Evolutionary conservation across 2,329 filamentous ascomycete genomes (phyloP), one percentile per base, ranked within the genome.

Genomic region (Botrytis sinoallii): DNA sequence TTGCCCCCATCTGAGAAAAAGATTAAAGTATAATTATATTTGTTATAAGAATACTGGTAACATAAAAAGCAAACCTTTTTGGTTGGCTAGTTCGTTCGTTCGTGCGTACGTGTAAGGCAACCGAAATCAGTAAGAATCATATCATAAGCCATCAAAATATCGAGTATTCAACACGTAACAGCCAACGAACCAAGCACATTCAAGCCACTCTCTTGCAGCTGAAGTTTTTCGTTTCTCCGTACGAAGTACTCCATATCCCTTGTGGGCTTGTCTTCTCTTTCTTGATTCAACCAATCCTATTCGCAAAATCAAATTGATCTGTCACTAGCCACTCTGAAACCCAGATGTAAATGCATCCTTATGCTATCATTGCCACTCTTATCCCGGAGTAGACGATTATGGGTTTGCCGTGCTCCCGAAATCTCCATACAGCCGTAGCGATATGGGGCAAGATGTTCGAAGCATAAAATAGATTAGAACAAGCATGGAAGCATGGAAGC

Each of bases 171-270:
- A 57, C 65, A 68, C 65, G 48, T 57, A 68, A 57, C 48, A 68
- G 48, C 65, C 65, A 57, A 68, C 65, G 65, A 29, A 57, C 35
- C 65, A 14, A 68, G 65, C 65, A 55, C 40, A 6, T 8, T 38
- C 35, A 55, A 68, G 65, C 65, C 65, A 68, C 65, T 40, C 35
- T 57, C 65, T 55, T 38, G 12, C 48, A 29, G 65, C 65, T 68
- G 65, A 68, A 42, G 25, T 18, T 25, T n/a, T 40, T 29, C 32
- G 22, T 29, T 25, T 44, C 18, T 38, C 12, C 44, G 29, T 35
- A 52, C 44, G 38, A n/a, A 63, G 38, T 20, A 10, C 20, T 48
- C 46, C 20, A 48, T 48, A 29, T 44, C 7, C 38, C 25, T 44
- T 44, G 35, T 42, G 29, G 48, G 42, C 29, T 46, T 35, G 20